Conservation (phyloP, 345 rosid genomes). For the Turnera subulata region DNA sequence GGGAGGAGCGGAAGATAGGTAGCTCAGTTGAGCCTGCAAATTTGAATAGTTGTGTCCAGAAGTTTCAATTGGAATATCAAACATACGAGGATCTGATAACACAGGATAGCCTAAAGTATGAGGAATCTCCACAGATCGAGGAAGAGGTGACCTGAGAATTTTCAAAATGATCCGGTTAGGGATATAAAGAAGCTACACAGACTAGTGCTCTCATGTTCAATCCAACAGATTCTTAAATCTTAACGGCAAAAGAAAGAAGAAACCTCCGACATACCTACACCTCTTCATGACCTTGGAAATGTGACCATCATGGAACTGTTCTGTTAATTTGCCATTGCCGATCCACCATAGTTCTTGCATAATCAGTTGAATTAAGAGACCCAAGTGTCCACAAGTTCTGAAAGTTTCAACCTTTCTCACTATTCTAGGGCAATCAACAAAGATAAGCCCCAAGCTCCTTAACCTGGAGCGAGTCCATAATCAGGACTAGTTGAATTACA, state of each 20-base stretch:
- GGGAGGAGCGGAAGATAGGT: conserved; percentile 85
- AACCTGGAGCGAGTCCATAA: conserved; percentile 40
- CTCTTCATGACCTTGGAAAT: conserved; percentile 44
- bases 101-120: conserved; percentile 62
- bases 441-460: conserved; percentile 85
- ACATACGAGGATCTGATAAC: conserved; percentile 57
- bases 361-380: conserved; percentile 48
- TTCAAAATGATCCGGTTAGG: background rate
- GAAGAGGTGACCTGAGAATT: conserved; percentile 65
- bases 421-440: conserved; percentile 54
- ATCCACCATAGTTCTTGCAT: conserved; percentile 47
- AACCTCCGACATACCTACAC: conserved; percentile 44
- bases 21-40: conserved; percentile 37
- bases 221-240: background rate
- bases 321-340: conserved; percentile 71
- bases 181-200: too few relatives aligned
- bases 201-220: too few relatives aligned
- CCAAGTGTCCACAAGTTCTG: conserved; percentile 64
- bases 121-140: conserved; percentile 46
- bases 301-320: conserved; percentile 92
- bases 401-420: conserved; percentile 48
- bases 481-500: conserved; percentile 1
- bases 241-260: conserved; percentile 2
- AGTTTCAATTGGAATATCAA: conserved; percentile 35
- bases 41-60: conserved; percentile 34